A percentile compares a stretch with the other conserved stretches of the same genome.
phyloP scores from a whole-genome alignment of 2,329 filamentous ascomycete species.

The Fusarium chlamydosporum region DNA sequence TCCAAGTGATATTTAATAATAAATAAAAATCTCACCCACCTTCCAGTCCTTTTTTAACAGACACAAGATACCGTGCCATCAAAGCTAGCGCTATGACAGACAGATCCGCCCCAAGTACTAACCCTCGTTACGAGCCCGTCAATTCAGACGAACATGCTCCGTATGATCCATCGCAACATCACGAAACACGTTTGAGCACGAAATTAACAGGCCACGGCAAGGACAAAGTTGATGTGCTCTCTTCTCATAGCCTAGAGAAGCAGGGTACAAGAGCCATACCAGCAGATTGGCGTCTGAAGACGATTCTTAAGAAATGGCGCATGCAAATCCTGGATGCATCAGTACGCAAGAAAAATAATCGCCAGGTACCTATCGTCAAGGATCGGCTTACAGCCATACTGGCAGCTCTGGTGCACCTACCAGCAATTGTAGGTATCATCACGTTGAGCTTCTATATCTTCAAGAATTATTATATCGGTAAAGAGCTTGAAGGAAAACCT shows the following conservation, averaged over 20 bases:
- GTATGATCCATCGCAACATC: neutral
- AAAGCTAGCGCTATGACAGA: constrained; percentile 4
- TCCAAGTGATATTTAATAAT: neutral
- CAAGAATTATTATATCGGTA: constrained; percentile 45
- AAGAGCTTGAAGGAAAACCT: constrained; percentile 41
- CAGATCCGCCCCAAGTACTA: neutral
- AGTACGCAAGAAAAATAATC: constrained; percentile 16
- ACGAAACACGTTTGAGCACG: neutral
- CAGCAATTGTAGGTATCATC: constrained; percentile 36
- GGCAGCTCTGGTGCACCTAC: constrained; percentile 36
- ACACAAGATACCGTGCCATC: neutral
- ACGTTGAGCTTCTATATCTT: constrained; percentile 44
- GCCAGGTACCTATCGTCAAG: constrained; percentile 39
- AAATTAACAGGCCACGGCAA: neutral
- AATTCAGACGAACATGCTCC: constrained; percentile 23
- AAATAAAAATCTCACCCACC: neutral
- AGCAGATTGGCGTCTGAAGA: constrained; percentile 33
- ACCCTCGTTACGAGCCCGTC: constrained; percentile 40
- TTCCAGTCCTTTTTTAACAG: neutral
- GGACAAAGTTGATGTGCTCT: neutral
- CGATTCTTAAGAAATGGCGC: constrained; percentile 41
- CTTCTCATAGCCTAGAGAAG: neutral
- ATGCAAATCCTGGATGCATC: constrained; percentile 28
- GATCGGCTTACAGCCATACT: constrained; percentile 37
- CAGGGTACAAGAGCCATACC: neutral